Percentiles rank a stretch among this genome's conserved stretches.
These are phyloP conservation scores for Circinella minor DNA, from an alignment of 371 early-diverging fungal species.

Conservation along the genomic window DNA sequence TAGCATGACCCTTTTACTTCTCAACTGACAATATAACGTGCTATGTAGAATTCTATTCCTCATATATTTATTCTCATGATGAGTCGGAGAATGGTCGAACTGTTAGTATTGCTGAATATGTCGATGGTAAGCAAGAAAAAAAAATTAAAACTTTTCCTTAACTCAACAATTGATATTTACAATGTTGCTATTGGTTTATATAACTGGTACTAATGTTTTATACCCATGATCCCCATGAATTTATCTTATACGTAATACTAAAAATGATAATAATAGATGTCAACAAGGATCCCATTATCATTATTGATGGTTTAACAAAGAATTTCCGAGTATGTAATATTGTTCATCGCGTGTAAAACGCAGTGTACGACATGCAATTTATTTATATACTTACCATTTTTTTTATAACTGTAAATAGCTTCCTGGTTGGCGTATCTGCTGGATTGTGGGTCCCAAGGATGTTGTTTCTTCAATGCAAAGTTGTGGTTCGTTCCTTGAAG, in stretches of 20 bases:
- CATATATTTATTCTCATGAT: conserved; percentile 50
- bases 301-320: conserved; percentile 52
- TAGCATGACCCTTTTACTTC: not conserved
- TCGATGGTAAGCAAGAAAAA: conserved; percentile 32
- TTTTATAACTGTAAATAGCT: conserved; percentile 21
- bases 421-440: conserved; percentile 58
- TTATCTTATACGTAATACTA: no score
- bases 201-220: no score
- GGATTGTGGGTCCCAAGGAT: conserved; percentile 54
- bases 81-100: conserved; percentile 41
- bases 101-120: conserved; percentile 44
- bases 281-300: conserved; percentile 47
- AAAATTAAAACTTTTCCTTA: no score
- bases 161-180: no score
- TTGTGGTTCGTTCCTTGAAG: conserved; percentile 54
- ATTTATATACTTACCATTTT: not conserved
- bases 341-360: no score
- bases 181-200: no score
- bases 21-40: conserved; percentile 1
- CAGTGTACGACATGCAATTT: no score
- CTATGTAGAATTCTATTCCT: conserved; percentile 48
- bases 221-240: no score
- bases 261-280: conserved; percentile 32
- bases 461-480: conserved; percentile 51
- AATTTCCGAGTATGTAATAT: conserved; percentile 38